Base-by-base conservation (phyloP, 2,329 filamentous ascomycete genomes). In the Exophiala aquamarina region DNA sequence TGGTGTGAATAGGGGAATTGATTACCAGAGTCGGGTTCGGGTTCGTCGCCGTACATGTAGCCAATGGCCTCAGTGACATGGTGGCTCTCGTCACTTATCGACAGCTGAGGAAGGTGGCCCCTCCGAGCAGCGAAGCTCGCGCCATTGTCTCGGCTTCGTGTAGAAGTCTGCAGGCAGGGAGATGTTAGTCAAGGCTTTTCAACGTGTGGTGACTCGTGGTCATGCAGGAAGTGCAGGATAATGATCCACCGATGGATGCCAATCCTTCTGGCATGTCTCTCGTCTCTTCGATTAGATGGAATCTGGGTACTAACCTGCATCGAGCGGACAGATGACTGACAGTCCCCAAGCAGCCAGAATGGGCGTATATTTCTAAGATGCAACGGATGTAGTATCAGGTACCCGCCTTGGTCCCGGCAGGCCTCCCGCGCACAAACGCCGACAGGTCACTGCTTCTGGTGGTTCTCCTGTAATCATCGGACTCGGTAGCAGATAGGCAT, bases 31-130 rank as follows among this genome's bases (percentile, higher is more conserved):
- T 52, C 52, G 39, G 33, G 41, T n/a, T 84, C 81, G 62, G 82
- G 81, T 21, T 61, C 50, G 63, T 89, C 86, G 61, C 87, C 88
- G 70, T 96, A 95, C 70, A 95, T 81, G 61, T 90, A 90, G 42
- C 89, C 89, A 68, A 95, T 95, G 50, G 89, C 87, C 68, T 95
- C 91, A 47, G 90, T 95, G 65, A 95, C 89, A 79, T 95, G 91
- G 71, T 95, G 89, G 70, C 80, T 89, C 52, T 91, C 87, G 70
- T 95, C 90, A 67, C 87, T 93, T 66, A 95, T 84, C 59, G 80
- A 83, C 52, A 84, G 72, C 59, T 83, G 78, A 53, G 80, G 74
- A 57, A 70, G 71, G 70, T 84, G 81, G 57, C 78, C 77, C 61
- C 77, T 73, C 54, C 76, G 72, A 59, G 71, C 68, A 59, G 76